These are phyloP conservation scores for Herpotrichia juniperi DNA, from an alignment of 2,329 filamentous ascomycete genomes.

Conservation along the genomic window DNA sequence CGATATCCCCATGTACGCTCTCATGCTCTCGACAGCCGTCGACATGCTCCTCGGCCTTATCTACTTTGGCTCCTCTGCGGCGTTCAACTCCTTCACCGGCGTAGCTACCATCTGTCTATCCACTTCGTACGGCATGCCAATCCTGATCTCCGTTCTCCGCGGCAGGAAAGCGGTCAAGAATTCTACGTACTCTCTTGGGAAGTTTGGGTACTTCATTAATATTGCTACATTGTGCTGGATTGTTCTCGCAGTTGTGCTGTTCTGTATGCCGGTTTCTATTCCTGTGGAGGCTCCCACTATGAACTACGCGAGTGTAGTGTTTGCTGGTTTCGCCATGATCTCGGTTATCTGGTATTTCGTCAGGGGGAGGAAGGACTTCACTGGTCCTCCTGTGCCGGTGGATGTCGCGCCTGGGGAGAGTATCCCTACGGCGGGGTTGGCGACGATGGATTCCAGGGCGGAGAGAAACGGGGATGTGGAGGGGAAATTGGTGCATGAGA, in stretches of 20 bases:
- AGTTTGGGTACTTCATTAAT: slow-evolving; percentile 73
- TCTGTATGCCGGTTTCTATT: slow-evolving; percentile 70
- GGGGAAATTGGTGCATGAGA: slow-evolving; percentile 10
- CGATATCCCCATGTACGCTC: slow-evolving; percentile 72
- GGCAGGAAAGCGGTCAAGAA: slow-evolving; percentile 69
- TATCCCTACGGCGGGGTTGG: slow-evolving; percentile 37
- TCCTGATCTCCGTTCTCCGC: slow-evolving; percentile 72
- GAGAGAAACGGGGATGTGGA: slow-evolving; percentile 32
- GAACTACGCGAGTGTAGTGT: slow-evolving; percentile 53
- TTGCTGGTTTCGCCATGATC: slow-evolving; percentile 47
- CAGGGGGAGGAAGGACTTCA: slow-evolving; percentile 44
- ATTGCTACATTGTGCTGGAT: slow-evolving; percentile 74
- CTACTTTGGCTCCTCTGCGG: slow-evolving; percentile 78
- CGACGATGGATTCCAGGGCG: slow-evolving; percentile 33
- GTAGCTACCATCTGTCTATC: slow-evolving; percentile 81
- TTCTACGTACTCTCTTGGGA: slow-evolving; percentile 72
- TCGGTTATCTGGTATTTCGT: slow-evolving; percentile 46
- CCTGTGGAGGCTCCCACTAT: slow-evolving; percentile 48
- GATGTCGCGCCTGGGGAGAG: slow-evolving; percentile 43
- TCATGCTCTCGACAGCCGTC: slow-evolving; percentile 70
- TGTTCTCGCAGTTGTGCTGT: slow-evolving; percentile 70
- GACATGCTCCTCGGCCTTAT: slow-evolving; percentile 76
- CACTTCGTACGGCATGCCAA: slow-evolving; percentile 76
- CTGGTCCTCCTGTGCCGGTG: slow-evolving; percentile 44
- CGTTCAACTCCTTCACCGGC: slow-evolving; percentile 80